Base-by-base conservation (phyloP, 805 yeast species). In the Myxozyma vanderwaltii region DNA sequence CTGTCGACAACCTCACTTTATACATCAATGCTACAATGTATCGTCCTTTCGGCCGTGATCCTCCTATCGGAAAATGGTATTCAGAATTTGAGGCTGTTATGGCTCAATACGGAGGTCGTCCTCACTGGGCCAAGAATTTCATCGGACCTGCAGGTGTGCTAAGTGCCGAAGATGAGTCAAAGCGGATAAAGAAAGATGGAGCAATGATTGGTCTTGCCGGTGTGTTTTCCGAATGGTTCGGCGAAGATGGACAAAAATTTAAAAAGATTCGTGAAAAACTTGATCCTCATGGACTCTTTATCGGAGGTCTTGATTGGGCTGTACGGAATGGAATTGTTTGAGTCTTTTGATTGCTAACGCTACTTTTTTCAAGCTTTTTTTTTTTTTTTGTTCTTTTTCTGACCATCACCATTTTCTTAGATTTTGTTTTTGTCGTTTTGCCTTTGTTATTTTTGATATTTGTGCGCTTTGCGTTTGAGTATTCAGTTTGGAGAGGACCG, bases 41-140 rank as follows among this genome's bases (percentile, higher is more conserved):
- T 74, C 81, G 97, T 73, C 99, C 99, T n/a, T 92, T 92, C 74
- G 80, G 82, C 36, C 81, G 82, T 57, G 81, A 85, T 68, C 86
- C 91, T 10, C 86, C 88, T 45, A 84, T 90, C 36, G 83, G 82
- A 47, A 53, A 66, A 65, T 92, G 97, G 97, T 92, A 82, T 74
- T 81, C 81, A 51, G 77, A 79, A n/a, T 92, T 92, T 73, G 99
- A 92, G 74, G 81, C 82, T 54, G 82, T 89, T 1, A 77, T 91
- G 79, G 80, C 79, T 51, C 84, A 82, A 27, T 91, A 87, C 29
- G 91, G 88, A 38, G 99, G 99, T 45, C 88, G 85, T 72, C 99
- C 99, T 1, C 99, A 92, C 73, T 92, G 99, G 99, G 99, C 99
- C 17, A 92, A 92, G 78, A 91, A 91, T 74, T 92, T 90, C 72